A percentile compares a stretch with the other conserved stretches of the same genome.
Evolutionary conservation across 1,284 basidiomycete species (phyloP).

Genomic region (Singerocomus rubriflavus): DNA sequence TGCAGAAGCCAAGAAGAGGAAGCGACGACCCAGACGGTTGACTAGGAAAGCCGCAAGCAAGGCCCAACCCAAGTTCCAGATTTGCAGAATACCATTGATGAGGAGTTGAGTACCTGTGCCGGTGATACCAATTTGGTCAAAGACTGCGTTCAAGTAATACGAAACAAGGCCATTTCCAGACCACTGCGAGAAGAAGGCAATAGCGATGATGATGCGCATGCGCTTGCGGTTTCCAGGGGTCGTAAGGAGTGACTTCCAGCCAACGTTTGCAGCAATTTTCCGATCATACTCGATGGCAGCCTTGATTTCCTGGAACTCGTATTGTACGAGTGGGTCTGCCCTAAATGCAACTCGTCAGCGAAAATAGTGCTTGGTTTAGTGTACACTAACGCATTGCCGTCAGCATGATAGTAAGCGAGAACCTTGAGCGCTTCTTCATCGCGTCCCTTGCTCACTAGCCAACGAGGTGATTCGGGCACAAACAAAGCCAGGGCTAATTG

Average conservation of each 20-base stretch:
- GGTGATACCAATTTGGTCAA: slow-evolving; percentile 71
- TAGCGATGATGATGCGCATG: slow-evolving; percentile 63
- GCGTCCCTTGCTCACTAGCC: slow-evolving; percentile 62
- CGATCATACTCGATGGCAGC: slow-evolving; percentile 66
- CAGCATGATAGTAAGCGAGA: slow-evolving; percentile 74
- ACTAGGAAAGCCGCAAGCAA: slow-evolving; percentile 54
- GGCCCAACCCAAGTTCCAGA: slow-evolving; percentile 72
- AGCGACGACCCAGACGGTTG: slow-evolving; percentile 58
- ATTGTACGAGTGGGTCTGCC: slow-evolving; percentile 65
- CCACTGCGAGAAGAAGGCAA: slow-evolving; percentile 75
- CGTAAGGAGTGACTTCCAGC: slow-evolving; percentile 57
- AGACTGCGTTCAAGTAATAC: slow-evolving; percentile 72
- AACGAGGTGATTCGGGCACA: slow-evolving; percentile 72
- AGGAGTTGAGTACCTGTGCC: slow-evolving; percentile 57
- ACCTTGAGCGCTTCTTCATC: slow-evolving; percentile 57
- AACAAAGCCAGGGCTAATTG: slow-evolving; percentile 61
- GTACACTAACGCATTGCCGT: slow-evolving; percentile 49
- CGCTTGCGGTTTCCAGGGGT: slow-evolving; percentile 67
- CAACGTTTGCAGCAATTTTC: slow-evolving; percentile 50
- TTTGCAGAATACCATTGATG: slow-evolving; percentile 72
- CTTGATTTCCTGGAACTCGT: slow-evolving; percentile 77
- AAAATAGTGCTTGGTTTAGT: neutral
- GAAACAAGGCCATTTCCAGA: slow-evolving; percentile 74
- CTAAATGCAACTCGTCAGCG: slow-evolving; percentile 27
- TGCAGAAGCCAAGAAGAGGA: slow-evolving; percentile 63